Evolutionary conservation across 768 basidiomycete genomes (phyloP).

Genomic region (Agaricus bisporus): DNA sequence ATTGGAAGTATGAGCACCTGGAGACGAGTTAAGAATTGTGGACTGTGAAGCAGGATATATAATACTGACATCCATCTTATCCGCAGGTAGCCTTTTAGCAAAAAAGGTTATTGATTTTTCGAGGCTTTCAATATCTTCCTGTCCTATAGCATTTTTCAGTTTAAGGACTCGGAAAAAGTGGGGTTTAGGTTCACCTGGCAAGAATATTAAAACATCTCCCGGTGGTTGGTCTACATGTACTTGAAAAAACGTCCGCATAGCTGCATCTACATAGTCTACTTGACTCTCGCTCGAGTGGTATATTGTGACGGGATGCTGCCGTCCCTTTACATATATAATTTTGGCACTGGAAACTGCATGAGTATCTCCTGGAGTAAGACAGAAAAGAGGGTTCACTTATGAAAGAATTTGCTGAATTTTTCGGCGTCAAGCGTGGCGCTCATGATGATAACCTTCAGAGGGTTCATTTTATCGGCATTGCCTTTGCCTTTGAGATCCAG

Average conservation of each 20-base stretch:
- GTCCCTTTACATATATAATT: constrained; percentile 86
- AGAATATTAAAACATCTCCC: constrained; percentile 91
- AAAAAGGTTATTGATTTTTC: constrained; percentile 67
- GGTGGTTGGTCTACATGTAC: constrained; percentile 75
- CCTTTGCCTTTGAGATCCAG: constrained; percentile 37
- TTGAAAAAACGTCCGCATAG: constrained; percentile 90
- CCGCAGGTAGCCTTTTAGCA: constrained; percentile 61
- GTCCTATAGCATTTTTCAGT: constrained; percentile 44
- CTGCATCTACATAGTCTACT: constrained; percentile 82
- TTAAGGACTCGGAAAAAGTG: neutral
- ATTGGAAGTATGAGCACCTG: constrained; percentile 76
- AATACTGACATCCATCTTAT: constrained; percentile 39
- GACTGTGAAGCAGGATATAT: neutral
- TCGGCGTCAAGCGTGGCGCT: constrained; percentile 96
- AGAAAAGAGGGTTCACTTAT: constrained; percentile 48
- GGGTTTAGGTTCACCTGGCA: constrained; percentile 54
- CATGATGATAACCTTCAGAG: constrained; percentile 93
- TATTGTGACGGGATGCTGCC: constrained; percentile 86
- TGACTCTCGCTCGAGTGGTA: constrained; percentile 72
- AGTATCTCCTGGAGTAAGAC: neutral
- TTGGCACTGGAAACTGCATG: constrained; percentile 51
- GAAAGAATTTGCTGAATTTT: constrained; percentile 85
- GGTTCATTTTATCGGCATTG: constrained; percentile 39
- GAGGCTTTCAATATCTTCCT: constrained; percentile 93
- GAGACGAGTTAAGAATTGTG: constrained; percentile 1